phyloP scores from a whole-genome alignment of 345 rosid species.

The Limnanthes douglasii region DNA sequence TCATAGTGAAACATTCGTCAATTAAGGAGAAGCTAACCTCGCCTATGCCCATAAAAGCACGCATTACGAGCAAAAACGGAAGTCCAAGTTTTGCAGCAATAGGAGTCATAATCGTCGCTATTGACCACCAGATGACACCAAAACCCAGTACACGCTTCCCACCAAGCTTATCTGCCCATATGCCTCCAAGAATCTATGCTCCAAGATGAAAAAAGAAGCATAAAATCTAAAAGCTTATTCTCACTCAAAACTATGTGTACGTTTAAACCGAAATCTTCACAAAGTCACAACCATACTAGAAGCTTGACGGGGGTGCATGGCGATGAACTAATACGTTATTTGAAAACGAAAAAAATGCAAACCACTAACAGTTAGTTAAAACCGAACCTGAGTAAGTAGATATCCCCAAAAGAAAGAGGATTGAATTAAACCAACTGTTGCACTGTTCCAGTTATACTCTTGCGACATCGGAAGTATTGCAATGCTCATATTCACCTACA shows the following conservation, averaged over 20 bases:
- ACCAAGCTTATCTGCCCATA: constrained; percentile 95
- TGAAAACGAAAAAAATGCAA: not conserved
- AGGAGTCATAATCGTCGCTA: constrained; percentile 90
- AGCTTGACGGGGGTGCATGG: too few species aligned
- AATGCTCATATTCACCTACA: constrained; percentile 97
- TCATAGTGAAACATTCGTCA: too few species aligned
- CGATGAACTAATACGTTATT: not conserved
- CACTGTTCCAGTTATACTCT: constrained; percentile 90
- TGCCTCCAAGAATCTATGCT: constrained; percentile 78
- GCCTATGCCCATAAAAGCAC: constrained; percentile 96
- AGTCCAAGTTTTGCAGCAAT: constrained; percentile 86
- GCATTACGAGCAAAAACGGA: constrained; percentile 73
- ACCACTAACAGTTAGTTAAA: constrained; percentile 3
- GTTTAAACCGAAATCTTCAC: not conserved
- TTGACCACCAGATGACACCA: constrained; percentile 97
- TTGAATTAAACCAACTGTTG: constrained; percentile 93
- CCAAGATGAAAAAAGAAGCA: constrained; percentile 12
- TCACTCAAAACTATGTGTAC: too few species aligned
- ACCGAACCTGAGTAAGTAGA: constrained; percentile 75
- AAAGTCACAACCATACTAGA: too few species aligned
- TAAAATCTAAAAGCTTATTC: constrained; percentile 5
- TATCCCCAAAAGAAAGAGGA: constrained; percentile 99
- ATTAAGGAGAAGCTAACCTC: constrained; percentile 41
- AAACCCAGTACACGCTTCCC: constrained; percentile 86
- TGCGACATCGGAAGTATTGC: constrained; percentile 96